Percentiles rank a stretch among this genome's conserved stretches.
Conservation (phyloP, 1,284 basidiomycete species). For the Coniophora puteana region DNA sequence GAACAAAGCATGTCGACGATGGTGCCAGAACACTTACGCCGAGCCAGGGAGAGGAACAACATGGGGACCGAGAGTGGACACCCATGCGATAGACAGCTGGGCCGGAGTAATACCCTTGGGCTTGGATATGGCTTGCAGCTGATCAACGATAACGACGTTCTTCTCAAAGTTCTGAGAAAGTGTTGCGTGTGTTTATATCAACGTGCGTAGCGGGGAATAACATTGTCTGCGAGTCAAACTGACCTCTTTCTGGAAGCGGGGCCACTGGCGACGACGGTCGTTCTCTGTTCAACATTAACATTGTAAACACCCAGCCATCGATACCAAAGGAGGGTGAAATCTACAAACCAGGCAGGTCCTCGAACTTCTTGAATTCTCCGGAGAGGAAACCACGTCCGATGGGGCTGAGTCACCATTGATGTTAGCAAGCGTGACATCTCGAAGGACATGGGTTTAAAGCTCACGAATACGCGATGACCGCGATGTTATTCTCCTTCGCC, state of each 20-base stretch:
- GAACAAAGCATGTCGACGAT: too few species aligned
- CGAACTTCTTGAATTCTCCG: slow-evolving; percentile 41
- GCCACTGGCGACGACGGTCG: slow-evolving; percentile 19
- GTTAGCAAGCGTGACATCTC: not conserved
- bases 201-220: too few species aligned
- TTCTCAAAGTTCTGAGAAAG: slow-evolving; percentile 36
- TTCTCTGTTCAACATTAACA: slow-evolving; percentile 16
- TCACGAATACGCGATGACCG: slow-evolving; percentile 53
- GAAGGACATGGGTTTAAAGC: slow-evolving; percentile 8
- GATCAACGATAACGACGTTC: slow-evolving; percentile 51
- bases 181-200: not conserved
- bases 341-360: slow-evolving; percentile 39
- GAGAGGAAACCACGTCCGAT: slow-evolving; percentile 58
- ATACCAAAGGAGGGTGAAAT: too few species aligned
- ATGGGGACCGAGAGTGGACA: slow-evolving; percentile 26
- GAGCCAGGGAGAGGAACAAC: slow-evolving; percentile 27
- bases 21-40: slow-evolving; percentile 23
- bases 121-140: slow-evolving; percentile 39
- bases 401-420: slow-evolving; percentile 38
- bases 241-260: slow-evolving; percentile 28
- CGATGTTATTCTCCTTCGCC: slow-evolving; percentile 41
- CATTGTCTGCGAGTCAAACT: too few species aligned
- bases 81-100: slow-evolving; percentile 61
- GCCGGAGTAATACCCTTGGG: slow-evolving; percentile 45
- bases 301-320: too few species aligned